Base-by-base conservation (phyloP, 2,329 filamentous ascomycete species). In the Aureobasidium vineae region DNA sequence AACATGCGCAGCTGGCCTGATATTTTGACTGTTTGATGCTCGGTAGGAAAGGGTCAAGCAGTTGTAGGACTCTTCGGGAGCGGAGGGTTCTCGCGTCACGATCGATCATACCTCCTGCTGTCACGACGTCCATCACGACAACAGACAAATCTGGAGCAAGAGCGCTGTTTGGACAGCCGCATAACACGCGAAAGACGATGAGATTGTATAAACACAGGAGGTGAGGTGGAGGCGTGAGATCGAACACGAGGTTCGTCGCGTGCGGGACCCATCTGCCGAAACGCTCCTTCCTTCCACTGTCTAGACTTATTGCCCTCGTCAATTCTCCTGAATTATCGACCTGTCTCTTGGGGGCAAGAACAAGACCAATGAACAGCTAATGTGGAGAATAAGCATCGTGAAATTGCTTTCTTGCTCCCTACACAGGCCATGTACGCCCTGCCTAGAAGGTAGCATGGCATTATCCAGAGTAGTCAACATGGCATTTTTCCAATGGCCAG, bases 201-300 rank as follows among this genome's bases (percentile, higher is more conserved):
- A 36, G 33, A 10, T 36, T 13, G 11, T 13, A 11, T 5, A 36
- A n/a, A 33, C 13, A 33, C 28, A n/a, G 28, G 4, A 38, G 40
- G 10, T 33, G 26, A 15, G 21, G 40, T 23, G 36, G 54, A 59
- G 54, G 54, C 11, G 16, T 21, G 23, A 59, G 40, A 40, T 59
- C 16, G 26, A 38, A 59, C 40, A 59, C 38, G 54, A 59, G 54
- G 23, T 5, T 21, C 21, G 10, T 56, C 36, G 54, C 54, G 54
- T 57, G 54, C 54, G 54, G 54, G 13, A 43, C 5, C 5, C 54
- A 31, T 57, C 19, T 57, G 54, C 54, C 54, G 54, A 43, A 57
- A 57, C 36, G n/a, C 54, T 57, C 21, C 38, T 43, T 57, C 38
- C 38, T 43, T 28, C 23, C 36, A 13, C 26, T 33, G 21, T 49